Base-by-base conservation (phyloP, 192 early-diverging fungal species). In the Podila verticillata region DNA sequence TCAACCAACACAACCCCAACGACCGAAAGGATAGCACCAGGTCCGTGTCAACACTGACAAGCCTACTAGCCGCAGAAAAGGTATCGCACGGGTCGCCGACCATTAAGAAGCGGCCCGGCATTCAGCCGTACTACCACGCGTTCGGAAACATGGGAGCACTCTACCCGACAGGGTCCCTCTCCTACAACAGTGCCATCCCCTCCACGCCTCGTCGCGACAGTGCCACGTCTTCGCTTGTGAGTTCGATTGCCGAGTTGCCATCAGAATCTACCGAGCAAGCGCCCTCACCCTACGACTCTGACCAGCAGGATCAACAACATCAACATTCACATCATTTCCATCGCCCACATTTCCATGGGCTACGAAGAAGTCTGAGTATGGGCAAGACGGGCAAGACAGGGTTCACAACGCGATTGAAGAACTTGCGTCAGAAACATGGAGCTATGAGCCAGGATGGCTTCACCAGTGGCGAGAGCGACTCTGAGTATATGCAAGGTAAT, bases 401-500 rank as follows among this genome's bases (percentile, higher is more conserved):
- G 26, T 58, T 73, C 34, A 39, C 72, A 5, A 57, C 63, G 13
- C 62, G 54, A 34, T 35, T 72, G 9, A 32, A 56, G 22, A 73
- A 66, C n/a, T 31, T 73, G 20, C 57, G 71, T 0, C 54, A 49
- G 13, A 63, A 63, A 7, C 34, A 63, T 19, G 63, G 47, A 20
- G 57, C 63, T 13, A 48, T 30, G 15, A 20, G 20, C 29, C 8
- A 54, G 2, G 29, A 36, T 8, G 48, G 57, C 17, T 28, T 47
- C 30, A 66, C 57, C 17, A 66, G 63, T 54, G 71, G 72, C 22
- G 72, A 74, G 13, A 74, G 72, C 30, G 72, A 74, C 22, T 26
- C 72, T 3, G 72, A 74, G 17, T 17, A 4, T 15, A 5, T 39
- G 44, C 32, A 29, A 35, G 30, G 30, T 22, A 34, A 29, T 5